These are phyloP conservation scores for Fusarium euwallaceae DNA, from an alignment of 2,329 filamentous ascomycete genomes.

Conservation along the genomic window DNA sequence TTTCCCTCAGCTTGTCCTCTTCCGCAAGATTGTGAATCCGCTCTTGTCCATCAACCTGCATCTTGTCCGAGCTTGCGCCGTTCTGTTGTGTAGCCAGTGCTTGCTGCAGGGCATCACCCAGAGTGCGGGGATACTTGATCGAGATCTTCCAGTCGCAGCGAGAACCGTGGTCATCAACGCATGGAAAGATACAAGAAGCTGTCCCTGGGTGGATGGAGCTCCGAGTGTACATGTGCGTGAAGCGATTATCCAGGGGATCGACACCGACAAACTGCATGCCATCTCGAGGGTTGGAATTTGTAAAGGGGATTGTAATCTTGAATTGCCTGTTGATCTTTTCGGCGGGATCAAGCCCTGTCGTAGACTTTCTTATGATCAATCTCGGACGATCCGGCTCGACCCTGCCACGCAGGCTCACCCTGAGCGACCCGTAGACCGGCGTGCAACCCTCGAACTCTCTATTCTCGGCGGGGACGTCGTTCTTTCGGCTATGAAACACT, in stretches of 20 bases:
- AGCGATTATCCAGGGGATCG: slow-evolving; percentile 82
- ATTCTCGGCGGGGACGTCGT: slow-evolving; percentile 67
- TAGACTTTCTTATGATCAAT: slow-evolving; percentile 61
- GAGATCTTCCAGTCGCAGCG: slow-evolving; percentile 90
- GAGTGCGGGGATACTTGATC: slow-evolving; percentile 85
- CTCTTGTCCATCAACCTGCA: slow-evolving; percentile 58
- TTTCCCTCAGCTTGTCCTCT: slow-evolving; percentile 88
- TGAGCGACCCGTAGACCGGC: slow-evolving; percentile 67
- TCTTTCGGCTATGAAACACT: slow-evolving; percentile 63
- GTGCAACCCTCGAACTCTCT: slow-evolving; percentile 69
- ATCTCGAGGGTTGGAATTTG: slow-evolving; percentile 81
- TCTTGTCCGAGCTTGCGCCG: slow-evolving; percentile 52
- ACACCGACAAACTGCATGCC: slow-evolving; percentile 93
- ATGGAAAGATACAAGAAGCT: slow-evolving; percentile 91
- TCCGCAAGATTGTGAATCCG: slow-evolving; percentile 66
- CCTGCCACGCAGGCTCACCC: slow-evolving; percentile 58
- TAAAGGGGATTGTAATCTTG: slow-evolving; percentile 78
- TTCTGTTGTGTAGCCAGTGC: slow-evolving; percentile 59
- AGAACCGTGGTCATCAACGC: slow-evolving; percentile 86
- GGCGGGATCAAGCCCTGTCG: slow-evolving; percentile 46
- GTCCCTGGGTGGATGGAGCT: slow-evolving; percentile 83
- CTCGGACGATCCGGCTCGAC: slow-evolving; percentile 56
- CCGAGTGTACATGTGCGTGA: slow-evolving; percentile 91
- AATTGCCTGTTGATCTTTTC: slow-evolving; percentile 61
- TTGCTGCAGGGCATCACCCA: slow-evolving; percentile 80